Percentiles rank a stretch among this genome's conserved stretches.
Conservation (phyloP, 495 filamentous ascomycete species). For the Letharia columbiana region DNA sequence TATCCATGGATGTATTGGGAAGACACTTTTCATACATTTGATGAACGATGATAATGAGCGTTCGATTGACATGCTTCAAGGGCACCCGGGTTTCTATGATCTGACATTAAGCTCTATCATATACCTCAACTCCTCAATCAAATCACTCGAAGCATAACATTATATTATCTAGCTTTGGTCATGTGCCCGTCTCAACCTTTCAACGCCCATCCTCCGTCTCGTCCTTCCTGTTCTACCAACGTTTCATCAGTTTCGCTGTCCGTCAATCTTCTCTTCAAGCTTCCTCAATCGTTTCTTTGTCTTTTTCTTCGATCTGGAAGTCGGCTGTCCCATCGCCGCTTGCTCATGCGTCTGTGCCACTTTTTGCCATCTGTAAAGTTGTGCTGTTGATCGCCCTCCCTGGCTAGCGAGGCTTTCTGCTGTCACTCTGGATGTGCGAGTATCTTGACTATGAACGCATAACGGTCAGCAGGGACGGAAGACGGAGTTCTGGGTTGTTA, state of each 20-base stretch:
- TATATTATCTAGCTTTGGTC: neutral
- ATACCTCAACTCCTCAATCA: neutral
- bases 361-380: neutral
- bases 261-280: neutral
- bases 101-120: neutral
- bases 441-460: neutral
- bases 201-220: neutral
- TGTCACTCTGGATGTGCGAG: neutral
- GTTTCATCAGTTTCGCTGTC: neutral
- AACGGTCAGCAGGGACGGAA: neutral
- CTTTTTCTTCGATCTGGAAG: neutral
- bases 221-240: neutral
- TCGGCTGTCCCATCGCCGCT: neutral
- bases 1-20: neutral
- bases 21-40: neutral
- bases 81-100: neutral
- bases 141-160: neutral
- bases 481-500: neutral
- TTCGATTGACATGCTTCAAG: neutral
- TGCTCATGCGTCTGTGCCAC: conserved; percentile 1
- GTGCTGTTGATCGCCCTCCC: neutral
- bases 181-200: neutral
- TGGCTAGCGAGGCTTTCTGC: neutral
- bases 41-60: neutral
- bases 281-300: neutral